Evolutionary conservation across 176 grass and related monocot genomes (phyloP), one percentile per base, ranked within the genome.

Genomic region (Musa itinerans): DNA sequence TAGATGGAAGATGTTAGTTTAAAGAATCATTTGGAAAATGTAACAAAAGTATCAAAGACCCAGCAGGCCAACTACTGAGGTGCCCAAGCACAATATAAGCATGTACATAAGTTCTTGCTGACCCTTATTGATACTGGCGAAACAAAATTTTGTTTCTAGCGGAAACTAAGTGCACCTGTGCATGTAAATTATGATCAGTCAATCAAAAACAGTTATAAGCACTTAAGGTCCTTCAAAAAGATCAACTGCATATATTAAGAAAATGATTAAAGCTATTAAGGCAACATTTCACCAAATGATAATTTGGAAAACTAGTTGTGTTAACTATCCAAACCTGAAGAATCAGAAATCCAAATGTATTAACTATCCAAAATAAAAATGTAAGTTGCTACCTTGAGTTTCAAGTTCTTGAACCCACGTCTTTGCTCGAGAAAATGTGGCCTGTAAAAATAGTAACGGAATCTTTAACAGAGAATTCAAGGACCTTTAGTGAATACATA

Each of bases 341-440:
- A 53, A 43, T 43, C 51, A 65, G 74, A 78, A 68, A 1, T 54
- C 14, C 76, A 6, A 71, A 29, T 2, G 78, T 58, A 57, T 74
- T 17, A 57, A 56, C 25, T 74, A 74, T 74, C 10, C 12, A 53
- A 65, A 65, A 6, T 2, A 11, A 53, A 63, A 51, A 53, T 63
- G 1, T 15, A 17, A 25, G 49, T 50, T 53, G 54, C 27, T 83
- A 99, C 95, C 95, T 94, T 92, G 90, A 65, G 85, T 85, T 79
- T 94, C 88, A 76, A 99, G 95, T 76, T 94, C 95, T 84, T 87
- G 84, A 69, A 99, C 91, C 95, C 95, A 99, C 86, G 89, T 99
- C 83, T 94, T 89, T 72, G 95, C 91, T 83, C 86, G 81, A 21
- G 81, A 79, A 76, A 94, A 94, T n/a, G 95, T 91, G 50, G 85